A percentile compares a stretch with the other conserved stretches of the same genome.
phyloP scores from a whole-genome alignment of 2,329 filamentous ascomycete species.

The Talaromyces albobiverticillius region DNA sequence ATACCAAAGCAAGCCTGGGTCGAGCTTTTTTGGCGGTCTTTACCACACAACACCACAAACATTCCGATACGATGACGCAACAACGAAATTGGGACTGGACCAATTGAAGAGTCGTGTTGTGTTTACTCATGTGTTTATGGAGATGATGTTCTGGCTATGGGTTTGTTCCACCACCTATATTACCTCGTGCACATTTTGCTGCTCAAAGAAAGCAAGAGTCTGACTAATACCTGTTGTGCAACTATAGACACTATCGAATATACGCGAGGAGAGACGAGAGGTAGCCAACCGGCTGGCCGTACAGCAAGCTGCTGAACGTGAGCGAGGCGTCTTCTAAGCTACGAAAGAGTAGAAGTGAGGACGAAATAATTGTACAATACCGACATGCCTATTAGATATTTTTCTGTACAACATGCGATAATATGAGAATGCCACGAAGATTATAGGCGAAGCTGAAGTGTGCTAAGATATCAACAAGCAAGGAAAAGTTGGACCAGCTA shows the following conservation, averaged over 20 bases:
- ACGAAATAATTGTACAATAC: not conserved
- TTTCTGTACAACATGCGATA: not conserved
- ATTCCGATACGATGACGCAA: not conserved
- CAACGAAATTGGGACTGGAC: conserved; percentile 49
- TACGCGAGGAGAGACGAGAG: conserved; percentile 37
- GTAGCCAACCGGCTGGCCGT: conserved; percentile 21
- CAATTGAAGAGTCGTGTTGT: conserved; percentile 78
- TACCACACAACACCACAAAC: conserved; percentile 15
- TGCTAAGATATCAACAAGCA: not conserved
- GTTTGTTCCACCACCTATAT: conserved; percentile 37
- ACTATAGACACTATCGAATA: conserved; percentile 31
- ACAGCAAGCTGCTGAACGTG: conserved; percentile 17
- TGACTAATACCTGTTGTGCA: not conserved
- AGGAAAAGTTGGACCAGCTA: not conserved
- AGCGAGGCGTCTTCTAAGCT: not conserved
- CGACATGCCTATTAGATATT: too few relatives aligned
- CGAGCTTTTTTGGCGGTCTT: conserved; percentile 24
- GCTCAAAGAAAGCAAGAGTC: not conserved
- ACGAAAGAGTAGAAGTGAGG: too few relatives aligned
- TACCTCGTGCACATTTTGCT: not conserved
- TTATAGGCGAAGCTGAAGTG: not conserved
- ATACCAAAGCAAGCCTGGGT: conserved; percentile 31
- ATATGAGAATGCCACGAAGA: not conserved
- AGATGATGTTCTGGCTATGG: conserved; percentile 87
- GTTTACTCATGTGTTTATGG: conserved; percentile 80